Base-by-base conservation (phyloP, 345 rosid genomes). In the Sisymbrium irio region DNA sequence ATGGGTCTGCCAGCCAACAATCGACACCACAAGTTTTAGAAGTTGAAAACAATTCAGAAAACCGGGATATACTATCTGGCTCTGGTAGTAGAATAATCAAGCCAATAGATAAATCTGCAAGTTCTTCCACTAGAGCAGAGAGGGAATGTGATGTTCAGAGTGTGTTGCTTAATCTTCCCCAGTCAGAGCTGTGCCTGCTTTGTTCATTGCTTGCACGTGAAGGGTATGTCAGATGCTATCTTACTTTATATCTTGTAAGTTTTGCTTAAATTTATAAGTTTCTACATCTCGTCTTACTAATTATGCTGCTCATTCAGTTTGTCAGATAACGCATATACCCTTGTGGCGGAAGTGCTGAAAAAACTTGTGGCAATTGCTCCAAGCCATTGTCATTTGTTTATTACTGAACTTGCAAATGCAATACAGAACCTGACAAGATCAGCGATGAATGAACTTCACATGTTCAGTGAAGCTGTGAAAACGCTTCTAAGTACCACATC, bases 151-250 rank as follows among this genome's bases (percentile, higher is more conserved):
- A 91, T 84, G 69, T 76, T n/a, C 89, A 81, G 27, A 78, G 50
- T 65, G 81, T 91, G 32, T 77, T 91, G 75, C 79, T 80, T 49
- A 87, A 86, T 75, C 85, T 94, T 83, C 98, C 97, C 7, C 86
- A 78, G 70, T 72, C 83, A 46, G 97, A 94, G 82, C 96, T 94
- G 51, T 81, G 90, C 57, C 89, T 89, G 59, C 89, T 94, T 18
- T 91, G 97, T 73, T 94, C 98, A 20, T 85, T 94, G 72, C 98
- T 94, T 65, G 96, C 96, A 40, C 87, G 92, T 65, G 98, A 94
- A 82, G 96, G 98, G 98, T 94, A 89, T 17, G 67, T 51, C 32
- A 10, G n/a, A 50, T 75, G 64, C 54, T 53, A 37, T 68, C 56
- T 69, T 58, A 66, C 36, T 42, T 45, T 19, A 4, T 49, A 25